Percentiles rank a stretch among this genome's conserved stretches.
These are phyloP conservation scores for Triticum dicoccoides DNA, from an alignment of 176 grass and related monocot species.

Conservation along the genomic window DNA sequence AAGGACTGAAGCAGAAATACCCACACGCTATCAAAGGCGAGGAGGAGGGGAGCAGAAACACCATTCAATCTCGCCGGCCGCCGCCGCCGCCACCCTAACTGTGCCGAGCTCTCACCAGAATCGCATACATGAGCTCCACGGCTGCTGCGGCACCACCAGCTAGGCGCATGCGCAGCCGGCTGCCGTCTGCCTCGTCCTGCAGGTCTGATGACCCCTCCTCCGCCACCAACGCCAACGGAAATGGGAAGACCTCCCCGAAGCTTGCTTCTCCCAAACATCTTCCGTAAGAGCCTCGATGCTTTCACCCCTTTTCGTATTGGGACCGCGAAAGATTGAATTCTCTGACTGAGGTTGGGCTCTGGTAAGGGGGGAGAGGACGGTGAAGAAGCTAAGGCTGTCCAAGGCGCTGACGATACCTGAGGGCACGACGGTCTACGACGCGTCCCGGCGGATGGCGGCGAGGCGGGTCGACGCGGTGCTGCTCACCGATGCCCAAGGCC, in stretches of 20 bases:
- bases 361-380: conserved; percentile 74
- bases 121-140: conserved; percentile 16
- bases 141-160: conserved; percentile 15
- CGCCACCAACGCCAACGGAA: conserved; percentile 36
- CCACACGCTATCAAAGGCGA: conserved; percentile 13
- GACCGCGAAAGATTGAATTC: conserved; percentile 21
- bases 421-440: conserved; percentile 81
- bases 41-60: conserved; percentile 21
- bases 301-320: not conserved
- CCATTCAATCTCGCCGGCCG: conserved; percentile 20
- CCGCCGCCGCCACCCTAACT: conserved; percentile 21
- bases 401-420: conserved; percentile 95
- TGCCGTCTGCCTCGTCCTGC: conserved; percentile 44
- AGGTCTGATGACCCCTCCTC: conserved; percentile 41
- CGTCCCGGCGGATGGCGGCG: conserved; percentile 84
- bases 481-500: conserved; percentile 79
- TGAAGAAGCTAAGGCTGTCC: conserved; percentile 92
- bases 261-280: conserved; percentile 37
- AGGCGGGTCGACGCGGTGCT: conserved; percentile 81
- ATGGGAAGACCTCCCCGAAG: conserved; percentile 58
- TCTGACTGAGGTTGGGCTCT: conserved; percentile 13
- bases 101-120: not conserved
- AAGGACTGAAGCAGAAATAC: not conserved
- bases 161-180: conserved; percentile 40
- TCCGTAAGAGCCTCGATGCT: conserved; percentile 29